Evolutionary conservation across 2,329 filamentous ascomycete genomes (phyloP), one percentile per base, ranked within the genome.

Genomic region (Fusarium sp.): DNA sequence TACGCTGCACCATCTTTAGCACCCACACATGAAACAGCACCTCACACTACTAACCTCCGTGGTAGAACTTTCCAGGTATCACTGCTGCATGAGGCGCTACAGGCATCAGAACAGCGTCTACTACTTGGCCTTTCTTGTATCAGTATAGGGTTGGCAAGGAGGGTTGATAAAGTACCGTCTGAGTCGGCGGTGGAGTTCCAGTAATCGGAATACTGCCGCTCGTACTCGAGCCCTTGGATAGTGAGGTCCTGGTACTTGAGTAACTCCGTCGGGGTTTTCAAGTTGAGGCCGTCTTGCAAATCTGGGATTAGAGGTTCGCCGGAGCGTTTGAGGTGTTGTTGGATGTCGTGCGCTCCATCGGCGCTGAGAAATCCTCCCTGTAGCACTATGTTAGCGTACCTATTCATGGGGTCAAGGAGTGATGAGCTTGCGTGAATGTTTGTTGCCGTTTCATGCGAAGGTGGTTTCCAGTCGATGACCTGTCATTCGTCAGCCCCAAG

Each of bases 191-290:
- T 90, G 20, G 83, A 85, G 69, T 91, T 90, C 90, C 89, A 91
- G 76, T 90, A 92, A 58, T 92, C 89, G 79, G 90, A 85, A 72
- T 92, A 92, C 24, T 84, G 80, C 66, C 87, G 88, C 74, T 90
- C 88, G 56, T 85, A 88, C 32, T 87, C 83, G 3, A 90, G 83
- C 66, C 89, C 89, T 22, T 81, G 79, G 5, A 91, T 79, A 11
- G 90, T 91, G 53, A 85, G 73, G 74, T 85, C 66, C 71, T 82
- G 83, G 63, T 77, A 87, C 77, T 75, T 76, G 12, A 75, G 69
- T 55, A 77, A 79, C 45, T 39, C 74, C 63, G 17, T 80, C 47
- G 57, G 82, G 55, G 64, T 74, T 44, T 28, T 73, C 65, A 64
- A 72, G 13, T 66, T 22, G 22, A 86, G 82, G 4, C 83, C 66